Evolutionary conservation across 1,284 basidiomycete genomes (phyloP).

Genomic region (Leccinum subrobustum): DNA sequence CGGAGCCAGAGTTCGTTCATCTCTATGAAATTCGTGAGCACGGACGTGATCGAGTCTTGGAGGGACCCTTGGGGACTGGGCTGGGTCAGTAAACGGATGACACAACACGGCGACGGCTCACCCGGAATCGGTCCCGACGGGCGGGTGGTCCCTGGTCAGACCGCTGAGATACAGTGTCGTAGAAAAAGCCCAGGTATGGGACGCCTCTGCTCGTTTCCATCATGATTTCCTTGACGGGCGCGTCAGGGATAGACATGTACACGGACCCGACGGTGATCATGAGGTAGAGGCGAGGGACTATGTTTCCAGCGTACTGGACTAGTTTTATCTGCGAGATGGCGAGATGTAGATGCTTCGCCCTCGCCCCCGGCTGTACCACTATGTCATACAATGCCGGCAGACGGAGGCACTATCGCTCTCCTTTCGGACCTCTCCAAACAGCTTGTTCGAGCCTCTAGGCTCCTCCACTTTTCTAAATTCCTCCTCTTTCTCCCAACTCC

Average conservation of each 20-base stretch:
- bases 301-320: slow-evolving; percentile 94
- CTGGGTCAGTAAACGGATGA: neutral
- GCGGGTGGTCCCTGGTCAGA: slow-evolving; percentile 92
- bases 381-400: no score
- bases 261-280: slow-evolving; percentile 98
- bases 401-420: no score
- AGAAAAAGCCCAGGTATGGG: slow-evolving; percentile 92
- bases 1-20: slow-evolving; percentile 99
- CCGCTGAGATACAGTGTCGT: slow-evolving; percentile 90
- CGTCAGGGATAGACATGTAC: slow-evolving; percentile 95
- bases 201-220: slow-evolving; percentile 98
- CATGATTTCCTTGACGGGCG: slow-evolving; percentile 95
- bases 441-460: no score
- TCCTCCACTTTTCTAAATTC: no score
- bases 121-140: slow-evolving; percentile 79
- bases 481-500: no score
- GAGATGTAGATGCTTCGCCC: no score
- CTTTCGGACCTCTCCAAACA: no score
- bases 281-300: slow-evolving; percentile 91
- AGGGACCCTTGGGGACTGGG: slow-evolving; percentile 83
- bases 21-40: slow-evolving; percentile 96
- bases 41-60: slow-evolving; percentile 70
- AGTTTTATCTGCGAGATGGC: slow-evolving; percentile 92
- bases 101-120: slow-evolving; percentile 39
- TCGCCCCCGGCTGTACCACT: no score